Evolutionary conservation across 1,284 basidiomycete species (phyloP), one percentile per base, ranked within the genome.

Genomic region (Cryptococcus deneoformans): DNA sequence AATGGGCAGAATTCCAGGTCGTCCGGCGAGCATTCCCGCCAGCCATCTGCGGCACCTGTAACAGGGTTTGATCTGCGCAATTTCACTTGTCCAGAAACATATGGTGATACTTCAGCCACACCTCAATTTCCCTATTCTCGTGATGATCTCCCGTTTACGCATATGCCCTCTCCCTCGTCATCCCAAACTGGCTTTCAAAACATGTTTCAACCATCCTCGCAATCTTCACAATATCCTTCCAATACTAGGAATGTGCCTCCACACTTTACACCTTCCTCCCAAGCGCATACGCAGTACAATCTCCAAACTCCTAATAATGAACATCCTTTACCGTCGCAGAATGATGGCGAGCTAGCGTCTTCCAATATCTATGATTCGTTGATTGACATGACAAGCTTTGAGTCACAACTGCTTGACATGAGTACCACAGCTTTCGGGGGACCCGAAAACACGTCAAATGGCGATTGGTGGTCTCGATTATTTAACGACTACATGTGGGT

Each of bases 401-500:
- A 58, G 11, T 53, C 50, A 11, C 56, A 54, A 16, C 24, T 57
- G 20, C 53, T 60, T 10, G 62, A 55, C 37, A 46, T 63, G 29
- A 53, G 58, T 37, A 53, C 53, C n/a, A 48, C 53, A 9, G 58
- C 48, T 4, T 60, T 59, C 20, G 54, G 52, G 6, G 46, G 37
- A 16, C 51, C 44, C 6, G 54, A 45, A 45, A 42, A 37, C 12
- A 14, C 51, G 12, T 57, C 38, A 8, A 60, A 59, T 45, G 57
- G 38, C n/a, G 64, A 68, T 52, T 39, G 61, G 36, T 68, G 66
- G 66, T 44, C 64, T 36, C 64, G 63, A 52, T 38, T 68, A 20
- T 62, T 68, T 52, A 47, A 52, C 16, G 62, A 60, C 12, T 65
- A 51, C 40, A 57, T 57, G 66, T 67, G 54, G 62, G 66, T 64